Conservation (phyloP, 208 protist genomes). For the Leishmania arabica region DNA sequence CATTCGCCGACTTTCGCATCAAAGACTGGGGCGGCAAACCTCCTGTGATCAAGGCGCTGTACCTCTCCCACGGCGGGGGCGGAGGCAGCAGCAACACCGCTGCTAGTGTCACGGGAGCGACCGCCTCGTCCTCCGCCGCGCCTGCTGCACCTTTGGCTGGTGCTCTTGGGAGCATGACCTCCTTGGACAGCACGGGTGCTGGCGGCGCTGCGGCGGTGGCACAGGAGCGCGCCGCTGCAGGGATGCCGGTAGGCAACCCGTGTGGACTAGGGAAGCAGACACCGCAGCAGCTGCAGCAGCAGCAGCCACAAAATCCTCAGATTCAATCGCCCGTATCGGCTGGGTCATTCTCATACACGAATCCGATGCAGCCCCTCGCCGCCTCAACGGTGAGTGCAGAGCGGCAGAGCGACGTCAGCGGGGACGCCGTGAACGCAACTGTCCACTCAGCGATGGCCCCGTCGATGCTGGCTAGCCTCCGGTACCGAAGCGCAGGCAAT, state of each 20-base stretch:
- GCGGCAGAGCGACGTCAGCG: background rate
- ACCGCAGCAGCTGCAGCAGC: background rate
- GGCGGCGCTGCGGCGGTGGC: background rate
- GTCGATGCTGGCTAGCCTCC: background rate
- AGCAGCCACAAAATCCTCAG: background rate
- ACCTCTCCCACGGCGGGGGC: constrained; percentile 32
- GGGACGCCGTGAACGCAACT: background rate
- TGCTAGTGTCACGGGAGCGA: background rate
- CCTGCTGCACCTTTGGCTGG: background rate
- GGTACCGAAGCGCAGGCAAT: background rate
- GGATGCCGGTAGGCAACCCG: background rate
- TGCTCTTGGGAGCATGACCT: background rate
- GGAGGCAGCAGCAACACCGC: background rate
- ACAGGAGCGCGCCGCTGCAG: background rate
- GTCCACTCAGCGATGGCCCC: background rate
- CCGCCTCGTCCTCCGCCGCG: background rate
- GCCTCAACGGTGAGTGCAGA: background rate
- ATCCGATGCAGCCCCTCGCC: background rate
- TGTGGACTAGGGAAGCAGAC: background rate
- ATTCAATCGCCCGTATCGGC: background rate
- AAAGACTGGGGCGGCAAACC: constrained; percentile 61
- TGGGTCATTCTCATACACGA: background rate
- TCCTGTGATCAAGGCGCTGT: constrained; percentile 65
- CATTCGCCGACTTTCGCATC: constrained; percentile 65
- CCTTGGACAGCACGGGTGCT: background rate